Conservation (phyloP, 495 filamentous ascomycete genomes). For the Neurospora hispaniola region DNA sequence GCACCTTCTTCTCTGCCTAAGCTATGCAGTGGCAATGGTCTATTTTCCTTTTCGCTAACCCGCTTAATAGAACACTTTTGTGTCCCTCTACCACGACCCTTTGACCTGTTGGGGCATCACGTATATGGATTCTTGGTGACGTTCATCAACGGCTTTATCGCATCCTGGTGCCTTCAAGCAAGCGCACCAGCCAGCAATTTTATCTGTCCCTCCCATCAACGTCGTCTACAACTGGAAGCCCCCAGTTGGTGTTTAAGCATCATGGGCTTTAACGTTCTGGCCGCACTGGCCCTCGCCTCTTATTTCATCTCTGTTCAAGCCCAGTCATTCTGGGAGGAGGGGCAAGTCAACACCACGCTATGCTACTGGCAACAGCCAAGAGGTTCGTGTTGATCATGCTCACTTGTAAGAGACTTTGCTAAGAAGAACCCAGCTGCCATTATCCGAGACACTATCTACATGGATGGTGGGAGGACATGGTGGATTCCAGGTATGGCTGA, state of each 20-base stretch:
- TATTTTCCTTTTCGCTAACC: not conserved
- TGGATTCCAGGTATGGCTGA: slow-evolving; percentile 35
- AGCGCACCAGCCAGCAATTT: not conserved
- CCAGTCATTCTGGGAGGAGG: slow-evolving; percentile 27
- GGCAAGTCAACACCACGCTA: slow-evolving; percentile 43
- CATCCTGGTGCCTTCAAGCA: not conserved
- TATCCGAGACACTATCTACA: slow-evolving; percentile 54
- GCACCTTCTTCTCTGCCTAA: not conserved
- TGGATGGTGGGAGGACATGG: slow-evolving; percentile 53
- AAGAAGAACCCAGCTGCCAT: slow-evolving; percentile 36
- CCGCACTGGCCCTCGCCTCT: slow-evolving; percentile 7
- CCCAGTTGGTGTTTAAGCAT: not conserved
- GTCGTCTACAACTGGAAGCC: not conserved
- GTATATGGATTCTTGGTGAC: not conserved
- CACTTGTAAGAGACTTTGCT: not conserved
- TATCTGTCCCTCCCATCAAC: not conserved
- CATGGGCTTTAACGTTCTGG: not conserved
- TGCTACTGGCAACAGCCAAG: slow-evolving; percentile 47
- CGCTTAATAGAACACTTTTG: not conserved
- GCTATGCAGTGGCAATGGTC: not conserved
- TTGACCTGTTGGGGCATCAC: not conserved
- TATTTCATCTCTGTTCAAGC: not conserved
- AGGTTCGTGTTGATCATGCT: slow-evolving; percentile 27
- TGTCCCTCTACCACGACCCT: not conserved
- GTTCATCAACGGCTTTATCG: not conserved